A percentile compares a stretch with the other conserved stretches of the same genome.
These are phyloP conservation scores for Amanita muscaria DNA, from an alignment of 768 basidiomycete genomes.

Conservation along the genomic window DNA sequence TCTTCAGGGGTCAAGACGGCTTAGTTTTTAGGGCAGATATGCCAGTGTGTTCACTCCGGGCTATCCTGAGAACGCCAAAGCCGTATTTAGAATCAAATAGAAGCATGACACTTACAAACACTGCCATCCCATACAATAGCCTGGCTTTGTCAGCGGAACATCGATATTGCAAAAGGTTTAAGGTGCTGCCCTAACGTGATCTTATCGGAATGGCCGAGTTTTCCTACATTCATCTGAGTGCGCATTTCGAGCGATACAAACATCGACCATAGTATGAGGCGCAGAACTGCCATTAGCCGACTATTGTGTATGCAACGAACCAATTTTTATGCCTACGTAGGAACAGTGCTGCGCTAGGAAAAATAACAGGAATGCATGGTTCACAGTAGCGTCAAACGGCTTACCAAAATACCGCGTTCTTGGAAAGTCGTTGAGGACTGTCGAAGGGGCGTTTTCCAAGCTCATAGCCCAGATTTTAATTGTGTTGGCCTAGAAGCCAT, in stretches of 20 bases:
- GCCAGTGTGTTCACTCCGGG: constrained; percentile 71
- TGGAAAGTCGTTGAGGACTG: constrained; percentile 73
- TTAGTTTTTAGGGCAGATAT: constrained; percentile 75
- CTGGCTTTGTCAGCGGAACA: constrained; percentile 44
- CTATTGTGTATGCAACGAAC: constrained; percentile 61
- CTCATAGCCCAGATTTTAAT: constrained; percentile 61
- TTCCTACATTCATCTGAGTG: constrained; percentile 55
- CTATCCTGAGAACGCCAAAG: constrained; percentile 41
- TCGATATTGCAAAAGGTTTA: constrained; percentile 56
- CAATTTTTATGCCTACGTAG: constrained; percentile 63
- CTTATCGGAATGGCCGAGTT: constrained; percentile 46
- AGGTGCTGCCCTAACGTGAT: constrained; percentile 56
- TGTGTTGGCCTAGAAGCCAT: constrained; percentile 65
- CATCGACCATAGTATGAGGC: constrained; percentile 75
- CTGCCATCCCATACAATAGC: constrained; percentile 67
- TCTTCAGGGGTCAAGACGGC: constrained; percentile 42
- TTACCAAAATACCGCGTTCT: constrained; percentile 64
- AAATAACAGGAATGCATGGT: constrained; percentile 6
- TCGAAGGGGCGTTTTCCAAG: constrained; percentile 56
- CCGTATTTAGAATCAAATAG: no score
- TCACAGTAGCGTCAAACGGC: constrained; percentile 14
- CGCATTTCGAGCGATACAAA: constrained; percentile 57
- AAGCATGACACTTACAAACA: constrained; percentile 45
- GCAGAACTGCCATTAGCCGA: constrained; percentile 64
- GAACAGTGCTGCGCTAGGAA: constrained; percentile 58